Percentiles rank a stretch among this genome's conserved stretches.
These are phyloP conservation scores for Kluyveromyces lactis DNA, from an alignment of 805 yeast genomes.

Conservation along the genomic window DNA sequence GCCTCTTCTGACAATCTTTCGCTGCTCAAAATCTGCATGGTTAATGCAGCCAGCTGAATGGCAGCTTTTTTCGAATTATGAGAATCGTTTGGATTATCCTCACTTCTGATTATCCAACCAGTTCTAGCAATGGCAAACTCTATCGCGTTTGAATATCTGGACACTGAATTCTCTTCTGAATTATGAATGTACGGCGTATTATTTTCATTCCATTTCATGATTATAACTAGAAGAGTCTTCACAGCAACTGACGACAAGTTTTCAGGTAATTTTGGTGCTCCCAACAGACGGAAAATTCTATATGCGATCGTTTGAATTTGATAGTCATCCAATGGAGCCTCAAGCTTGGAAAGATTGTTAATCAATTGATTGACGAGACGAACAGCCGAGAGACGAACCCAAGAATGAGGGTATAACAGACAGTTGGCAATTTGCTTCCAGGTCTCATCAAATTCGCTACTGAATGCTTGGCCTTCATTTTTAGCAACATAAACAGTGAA, in stretches of 20 bases:
- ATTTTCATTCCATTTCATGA: slow-evolving; percentile 51
- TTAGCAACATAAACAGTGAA: slow-evolving; percentile 37
- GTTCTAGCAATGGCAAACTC: slow-evolving; percentile 45
- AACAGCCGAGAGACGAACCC: slow-evolving; percentile 71
- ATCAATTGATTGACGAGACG: slow-evolving; percentile 50
- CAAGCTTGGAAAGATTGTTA: slow-evolving; percentile 30
- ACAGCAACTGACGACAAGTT: slow-evolving; percentile 55
- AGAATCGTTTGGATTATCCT: slow-evolving; percentile 46
- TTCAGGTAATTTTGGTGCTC: slow-evolving; percentile 67
- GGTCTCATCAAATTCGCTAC: slow-evolving; percentile 26
- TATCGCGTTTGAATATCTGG: slow-evolving; percentile 18
- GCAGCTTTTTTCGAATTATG: slow-evolving; percentile 55
- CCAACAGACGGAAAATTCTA: slow-evolving; percentile 65
- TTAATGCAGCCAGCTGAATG: slow-evolving; percentile 63
- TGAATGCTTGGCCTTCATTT: slow-evolving; percentile 25
- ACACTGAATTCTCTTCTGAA: slow-evolving; percentile 18
- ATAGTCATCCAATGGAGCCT: slow-evolving; percentile 30
- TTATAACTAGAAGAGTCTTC: slow-evolving; percentile 54
- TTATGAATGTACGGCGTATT: slow-evolving; percentile 32
- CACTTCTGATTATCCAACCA: slow-evolving; percentile 58
- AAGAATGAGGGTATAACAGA: slow-evolving; percentile 78
- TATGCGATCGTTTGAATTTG: slow-evolving; percentile 62
- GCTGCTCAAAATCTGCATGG: slow-evolving; percentile 40
- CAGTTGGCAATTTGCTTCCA: slow-evolving; percentile 49
- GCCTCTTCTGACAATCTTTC: slow-evolving; percentile 37